A percentile compares a stretch with the other conserved stretches of the same genome.
Evolutionary conservation across 179 eudicot genomes (phyloP).

Genomic region (Camellia oleifera): DNA sequence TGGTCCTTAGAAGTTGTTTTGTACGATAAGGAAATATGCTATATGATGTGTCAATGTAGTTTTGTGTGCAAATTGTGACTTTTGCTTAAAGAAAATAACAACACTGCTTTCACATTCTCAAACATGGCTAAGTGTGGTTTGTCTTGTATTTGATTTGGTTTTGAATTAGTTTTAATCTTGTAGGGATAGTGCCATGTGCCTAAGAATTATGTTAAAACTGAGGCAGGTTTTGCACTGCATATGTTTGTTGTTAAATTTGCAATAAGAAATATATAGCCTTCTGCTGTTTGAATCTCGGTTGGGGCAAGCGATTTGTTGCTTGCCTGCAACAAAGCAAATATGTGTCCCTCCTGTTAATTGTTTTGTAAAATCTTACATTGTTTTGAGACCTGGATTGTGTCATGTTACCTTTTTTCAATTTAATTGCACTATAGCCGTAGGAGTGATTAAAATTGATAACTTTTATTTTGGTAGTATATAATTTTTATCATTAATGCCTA

Average conservation of each 20-base stretch:
- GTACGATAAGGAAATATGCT: neutral
- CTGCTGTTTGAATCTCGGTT: neutral
- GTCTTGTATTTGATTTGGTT: neutral
- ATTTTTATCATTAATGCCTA: conserved; percentile 4
- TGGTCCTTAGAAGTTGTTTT: neutral
- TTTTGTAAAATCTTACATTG: neutral
- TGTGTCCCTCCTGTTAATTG: neutral
- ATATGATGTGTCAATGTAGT: neutral
- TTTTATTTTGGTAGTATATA: neutral
- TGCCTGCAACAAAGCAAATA: neutral
- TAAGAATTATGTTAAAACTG: conserved; percentile 3
- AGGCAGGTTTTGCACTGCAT: conserved; percentile 3
- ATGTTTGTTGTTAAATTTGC: neutral
- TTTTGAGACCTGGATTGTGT: neutral
- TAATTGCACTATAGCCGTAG: neutral
- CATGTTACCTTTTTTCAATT: neutral
- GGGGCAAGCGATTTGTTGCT: neutral
- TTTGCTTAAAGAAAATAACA: conserved; percentile 1
- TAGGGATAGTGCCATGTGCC: neutral
- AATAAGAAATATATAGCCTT: neutral
- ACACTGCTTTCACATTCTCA: neutral
- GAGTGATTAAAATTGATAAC: neutral
- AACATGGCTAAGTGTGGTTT: neutral
- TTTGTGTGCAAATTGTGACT: neutral
- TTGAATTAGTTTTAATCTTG: neutral